Evolutionary conservation across 805 yeast genomes (phyloP).

Genomic region (Candida patagonica): DNA sequence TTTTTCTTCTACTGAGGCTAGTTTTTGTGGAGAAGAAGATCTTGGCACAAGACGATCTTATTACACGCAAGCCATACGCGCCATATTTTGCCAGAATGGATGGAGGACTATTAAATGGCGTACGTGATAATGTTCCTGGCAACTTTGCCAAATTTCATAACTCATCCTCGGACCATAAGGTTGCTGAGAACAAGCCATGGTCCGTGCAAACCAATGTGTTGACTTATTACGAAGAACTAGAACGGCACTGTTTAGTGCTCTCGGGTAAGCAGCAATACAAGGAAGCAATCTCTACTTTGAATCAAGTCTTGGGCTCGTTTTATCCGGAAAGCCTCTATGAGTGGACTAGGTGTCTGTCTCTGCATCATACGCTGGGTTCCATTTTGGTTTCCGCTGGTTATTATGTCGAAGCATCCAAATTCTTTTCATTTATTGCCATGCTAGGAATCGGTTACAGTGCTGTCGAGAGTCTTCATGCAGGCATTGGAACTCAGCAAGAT

Average conservation of each 20-base stretch:
- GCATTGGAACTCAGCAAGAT: conserved; percentile 10
- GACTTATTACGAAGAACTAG: conserved; percentile 1
- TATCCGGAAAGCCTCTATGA: conserved; percentile 3
- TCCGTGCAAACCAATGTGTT: background rate
- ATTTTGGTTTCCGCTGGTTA: conserved; percentile 13
- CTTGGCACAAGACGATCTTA: too few relatives aligned
- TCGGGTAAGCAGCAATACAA: background rate
- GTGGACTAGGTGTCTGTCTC: conserved; percentile 17
- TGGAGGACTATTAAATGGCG: too few relatives aligned
- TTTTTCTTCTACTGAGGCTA: too few relatives aligned
- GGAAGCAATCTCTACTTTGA: background rate
- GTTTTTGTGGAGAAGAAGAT: too few relatives aligned
- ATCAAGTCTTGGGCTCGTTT: background rate
- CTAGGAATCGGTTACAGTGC: conserved; percentile 1
- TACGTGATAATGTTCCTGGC: too few relatives aligned
- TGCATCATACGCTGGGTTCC: conserved; percentile 23
- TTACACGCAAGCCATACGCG: too few relatives aligned
- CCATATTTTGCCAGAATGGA: too few relatives aligned
- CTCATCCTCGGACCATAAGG: too few relatives aligned
- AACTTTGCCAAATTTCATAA: too few relatives aligned
- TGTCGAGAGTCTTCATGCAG: background rate
- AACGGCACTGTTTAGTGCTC: background rate
- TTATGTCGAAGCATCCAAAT: conserved; percentile 17
- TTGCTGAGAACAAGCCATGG: too few relatives aligned
- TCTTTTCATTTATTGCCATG: conserved; percentile 15